Percentiles rank a stretch among this genome's conserved stretches.
Conservation (phyloP, 192 early-diverging fungal species). For the Funneliformis geosporum region DNA sequence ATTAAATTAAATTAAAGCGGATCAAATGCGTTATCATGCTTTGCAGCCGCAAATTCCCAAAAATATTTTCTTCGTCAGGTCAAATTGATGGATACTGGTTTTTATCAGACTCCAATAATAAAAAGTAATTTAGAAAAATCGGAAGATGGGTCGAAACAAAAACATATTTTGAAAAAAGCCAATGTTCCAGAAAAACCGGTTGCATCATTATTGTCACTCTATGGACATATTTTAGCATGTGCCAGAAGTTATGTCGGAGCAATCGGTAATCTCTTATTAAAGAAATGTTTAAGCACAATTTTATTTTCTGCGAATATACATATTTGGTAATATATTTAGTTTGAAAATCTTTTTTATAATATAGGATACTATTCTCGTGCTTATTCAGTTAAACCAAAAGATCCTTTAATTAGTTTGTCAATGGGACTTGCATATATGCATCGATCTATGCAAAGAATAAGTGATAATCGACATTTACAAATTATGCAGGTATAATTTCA, state of each 20-base stretch:
- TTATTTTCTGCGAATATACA: background rate
- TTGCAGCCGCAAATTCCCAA: conserved; percentile 46
- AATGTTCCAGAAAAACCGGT: background rate
- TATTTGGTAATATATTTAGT: background rate
- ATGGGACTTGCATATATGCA: conserved; percentile 65
- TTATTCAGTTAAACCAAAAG: conserved; percentile 57
- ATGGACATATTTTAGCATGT: conserved; percentile 62
- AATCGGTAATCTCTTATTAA: conserved; percentile 48
- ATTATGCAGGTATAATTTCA: conserved; percentile 51
- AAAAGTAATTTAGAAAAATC: background rate
- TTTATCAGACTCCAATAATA: conserved; percentile 28
- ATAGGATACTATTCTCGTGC: conserved; percentile 60
- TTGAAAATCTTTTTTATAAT: background rate
- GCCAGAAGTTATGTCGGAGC: conserved; percentile 59
- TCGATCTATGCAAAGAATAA: conserved; percentile 67
- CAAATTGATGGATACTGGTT: conserved; percentile 43
- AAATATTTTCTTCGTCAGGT: conserved; percentile 62
- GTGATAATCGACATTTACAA: conserved; percentile 69
- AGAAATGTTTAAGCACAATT: background rate
- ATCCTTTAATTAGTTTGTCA: conserved; percentile 67
- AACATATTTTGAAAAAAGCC: background rate
- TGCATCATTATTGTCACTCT: conserved; percentile 52
- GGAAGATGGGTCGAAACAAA: background rate
- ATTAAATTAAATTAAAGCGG: conserved; percentile 35
- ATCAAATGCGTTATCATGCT: conserved; percentile 34